These are phyloP conservation scores for Pseudonitzschia pungens DNA, from an alignment of 108 stramenopile genomes.

Conservation along the genomic window DNA sequence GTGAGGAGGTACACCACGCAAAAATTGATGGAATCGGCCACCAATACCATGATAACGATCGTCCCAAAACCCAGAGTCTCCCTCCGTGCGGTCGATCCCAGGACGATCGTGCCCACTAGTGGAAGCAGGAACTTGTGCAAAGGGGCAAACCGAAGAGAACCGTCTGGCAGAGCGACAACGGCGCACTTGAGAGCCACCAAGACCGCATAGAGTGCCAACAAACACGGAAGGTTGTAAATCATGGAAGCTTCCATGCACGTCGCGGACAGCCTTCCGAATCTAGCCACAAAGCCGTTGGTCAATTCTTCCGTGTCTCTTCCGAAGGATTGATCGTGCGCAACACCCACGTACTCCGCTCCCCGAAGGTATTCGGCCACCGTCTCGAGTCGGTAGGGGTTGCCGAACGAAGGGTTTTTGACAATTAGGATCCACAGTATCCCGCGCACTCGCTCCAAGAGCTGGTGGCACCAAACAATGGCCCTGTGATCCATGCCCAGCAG, in stretches of 20 bases:
- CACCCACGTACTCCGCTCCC: not conserved
- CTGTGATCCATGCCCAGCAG: constrained; percentile 78
- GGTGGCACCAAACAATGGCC: constrained; percentile 84
- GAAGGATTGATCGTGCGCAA: not conserved
- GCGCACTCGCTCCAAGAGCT: constrained; percentile 54
- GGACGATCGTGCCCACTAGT: not conserved
- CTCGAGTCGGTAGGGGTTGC: not conserved
- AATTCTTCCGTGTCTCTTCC: not conserved
- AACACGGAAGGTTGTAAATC: constrained; percentile 34
- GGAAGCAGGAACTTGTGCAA: not conserved
- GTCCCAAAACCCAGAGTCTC: not conserved
- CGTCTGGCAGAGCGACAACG: not conserved
- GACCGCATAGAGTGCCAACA: constrained; percentile 22
- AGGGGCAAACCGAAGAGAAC: not conserved
- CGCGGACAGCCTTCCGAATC: constrained; percentile 3
- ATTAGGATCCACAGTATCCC: constrained; percentile 46
- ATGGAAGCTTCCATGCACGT: constrained; percentile 35
- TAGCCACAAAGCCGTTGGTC: not conserved
- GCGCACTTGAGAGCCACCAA: constrained; percentile 9
- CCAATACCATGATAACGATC: constrained; percentile 17
- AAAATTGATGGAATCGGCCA: constrained; percentile 24
- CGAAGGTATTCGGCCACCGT: not conserved
- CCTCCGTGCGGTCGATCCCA: constrained; percentile 7
- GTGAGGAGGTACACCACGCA: not conserved
- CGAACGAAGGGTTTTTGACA: not conserved